Conservation (phyloP, 2,329 filamentous ascomycete species). For the Paraphoma chrysanthemicola region DNA sequence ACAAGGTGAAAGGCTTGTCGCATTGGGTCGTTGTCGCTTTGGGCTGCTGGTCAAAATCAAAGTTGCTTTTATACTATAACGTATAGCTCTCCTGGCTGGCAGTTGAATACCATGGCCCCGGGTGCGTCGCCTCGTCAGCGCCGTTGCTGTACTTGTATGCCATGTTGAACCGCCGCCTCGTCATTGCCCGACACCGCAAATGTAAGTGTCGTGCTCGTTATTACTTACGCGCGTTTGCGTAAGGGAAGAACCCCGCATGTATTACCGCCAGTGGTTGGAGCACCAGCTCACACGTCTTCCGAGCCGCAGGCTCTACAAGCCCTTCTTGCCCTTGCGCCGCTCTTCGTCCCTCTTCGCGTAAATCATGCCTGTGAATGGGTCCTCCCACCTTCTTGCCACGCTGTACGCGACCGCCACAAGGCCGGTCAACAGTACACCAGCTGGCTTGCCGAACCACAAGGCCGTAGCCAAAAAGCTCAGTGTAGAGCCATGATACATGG, state of each 20-base stretch:
- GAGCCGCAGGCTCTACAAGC: conserved; percentile 8
- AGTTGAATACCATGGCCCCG: conserved; percentile 13
- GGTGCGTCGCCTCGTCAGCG: not conserved
- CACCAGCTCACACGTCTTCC: not conserved
- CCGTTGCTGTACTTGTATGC: not conserved
- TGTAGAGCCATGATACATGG: conserved; percentile 96
- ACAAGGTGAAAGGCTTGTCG: not conserved
- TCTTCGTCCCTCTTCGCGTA: conserved; percentile 81
- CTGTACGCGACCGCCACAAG: conserved; percentile 81
- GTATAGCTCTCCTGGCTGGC: conserved; percentile 3
- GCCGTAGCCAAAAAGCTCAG: conserved; percentile 91
- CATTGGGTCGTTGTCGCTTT: not conserved
- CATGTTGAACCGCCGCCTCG: not conserved
- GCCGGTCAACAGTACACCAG: conserved; percentile 77
- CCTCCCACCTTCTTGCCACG: conserved; percentile 84
- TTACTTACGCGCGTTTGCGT: not conserved
- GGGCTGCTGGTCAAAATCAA: not conserved
- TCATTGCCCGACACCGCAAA: not conserved
- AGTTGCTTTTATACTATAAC: not conserved
- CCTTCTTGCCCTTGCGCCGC: conserved; percentile 51
- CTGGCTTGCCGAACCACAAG: conserved; percentile 84
- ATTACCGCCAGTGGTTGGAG: too few species aligned
- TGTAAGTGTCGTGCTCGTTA: not conserved
- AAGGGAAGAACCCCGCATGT: too few species aligned
- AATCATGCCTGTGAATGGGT: conserved; percentile 92